A percentile compares a stretch with the other conserved stretches of the same genome.
These are phyloP conservation scores for Zostera marina DNA, from an alignment of 116 monocot species.

Conservation along the genomic window DNA sequence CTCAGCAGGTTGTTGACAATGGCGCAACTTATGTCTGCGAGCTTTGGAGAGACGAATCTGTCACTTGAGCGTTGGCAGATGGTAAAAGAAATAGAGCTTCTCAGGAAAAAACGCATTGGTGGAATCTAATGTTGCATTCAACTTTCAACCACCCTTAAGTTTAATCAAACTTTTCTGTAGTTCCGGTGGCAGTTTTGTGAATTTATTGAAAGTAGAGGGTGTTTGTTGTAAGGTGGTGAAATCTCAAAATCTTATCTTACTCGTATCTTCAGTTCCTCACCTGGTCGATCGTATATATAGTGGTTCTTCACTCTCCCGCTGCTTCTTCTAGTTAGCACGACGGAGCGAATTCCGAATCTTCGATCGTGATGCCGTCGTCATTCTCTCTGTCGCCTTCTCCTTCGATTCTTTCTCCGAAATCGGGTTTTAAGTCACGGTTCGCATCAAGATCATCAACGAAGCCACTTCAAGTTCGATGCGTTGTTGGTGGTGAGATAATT, in stretches of 20 bases:
- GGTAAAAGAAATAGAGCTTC: conserved; percentile 71
- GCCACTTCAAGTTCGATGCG: background rate
- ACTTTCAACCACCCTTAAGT: too few species aligned
- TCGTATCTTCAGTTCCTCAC: too few species aligned
- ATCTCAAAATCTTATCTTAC: too few species aligned
- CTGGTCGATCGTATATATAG: too few species aligned
- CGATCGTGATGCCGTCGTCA: background rate
- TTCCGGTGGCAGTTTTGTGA: too few species aligned
- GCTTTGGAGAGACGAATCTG: conserved; percentile 54
- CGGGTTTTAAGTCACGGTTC: background rate
- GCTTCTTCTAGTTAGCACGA: too few species aligned
- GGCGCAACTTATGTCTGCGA: conserved; percentile 22
- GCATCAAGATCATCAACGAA: background rate
- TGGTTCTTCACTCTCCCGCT: too few species aligned
- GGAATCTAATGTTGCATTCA: background rate
- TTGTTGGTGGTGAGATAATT: conserved; percentile 2
- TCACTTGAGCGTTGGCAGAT: conserved; percentile 72
- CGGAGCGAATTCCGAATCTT: too few species aligned
- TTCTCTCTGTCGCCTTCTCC: background rate
- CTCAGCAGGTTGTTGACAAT: conserved; percentile 47
- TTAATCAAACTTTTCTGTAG: too few species aligned
- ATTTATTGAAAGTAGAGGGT: too few species aligned
- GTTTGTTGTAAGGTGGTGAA: too few species aligned
- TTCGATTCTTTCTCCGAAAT: background rate
- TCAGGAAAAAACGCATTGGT: conserved; percentile 57